Conservation (phyloP, 495 filamentous ascomycete species). For the Mytilinidion resinicola region DNA sequence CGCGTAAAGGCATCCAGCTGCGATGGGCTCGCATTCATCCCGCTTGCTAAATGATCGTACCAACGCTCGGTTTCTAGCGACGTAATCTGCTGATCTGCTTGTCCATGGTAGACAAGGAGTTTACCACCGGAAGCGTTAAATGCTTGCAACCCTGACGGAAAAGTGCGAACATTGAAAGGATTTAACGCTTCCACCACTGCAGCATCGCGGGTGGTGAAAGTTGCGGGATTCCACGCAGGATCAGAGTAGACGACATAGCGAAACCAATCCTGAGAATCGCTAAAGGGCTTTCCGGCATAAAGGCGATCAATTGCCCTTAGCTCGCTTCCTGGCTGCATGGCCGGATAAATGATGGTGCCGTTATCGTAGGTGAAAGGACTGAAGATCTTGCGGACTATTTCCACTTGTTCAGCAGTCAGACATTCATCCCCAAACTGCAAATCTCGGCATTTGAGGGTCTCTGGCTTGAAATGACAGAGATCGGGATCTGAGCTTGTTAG, state of each 20-base stretch:
- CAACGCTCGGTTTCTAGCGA: slow-evolving; percentile 16
- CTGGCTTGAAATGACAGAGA: slow-evolving; percentile 22
- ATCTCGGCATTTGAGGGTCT: slow-evolving; percentile 19
- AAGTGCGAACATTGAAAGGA: slow-evolving; percentile 45
- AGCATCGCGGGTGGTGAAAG: slow-evolving; percentile 39
- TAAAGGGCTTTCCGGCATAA: background rate
- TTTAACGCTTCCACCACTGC: slow-evolving; percentile 18
- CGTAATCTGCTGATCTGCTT: slow-evolving; percentile 24
- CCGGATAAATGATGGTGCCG: slow-evolving; percentile 26
- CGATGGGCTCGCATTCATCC: slow-evolving; percentile 40
- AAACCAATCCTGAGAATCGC: slow-evolving; percentile 31
- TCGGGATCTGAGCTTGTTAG: slow-evolving; percentile 9
- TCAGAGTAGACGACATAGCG: slow-evolving; percentile 49
- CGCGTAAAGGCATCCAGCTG: slow-evolving; percentile 51
- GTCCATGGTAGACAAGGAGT: slow-evolving; percentile 29
- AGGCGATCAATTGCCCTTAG: background rate
- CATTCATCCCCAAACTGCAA: no score
- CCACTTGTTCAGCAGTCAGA: slow-evolving; percentile 5
- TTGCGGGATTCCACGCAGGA: slow-evolving; percentile 42
- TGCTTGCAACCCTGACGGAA: slow-evolving; percentile 31
- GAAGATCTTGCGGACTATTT: background rate
- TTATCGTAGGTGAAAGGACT: background rate
- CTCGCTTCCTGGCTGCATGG: slow-evolving; percentile 21
- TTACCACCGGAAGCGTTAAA: slow-evolving; percentile 23
- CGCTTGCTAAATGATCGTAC: slow-evolving; percentile 38